Base-by-base conservation (phyloP, 2,329 filamentous ascomycete genomes). In the Aureobasidium namibiae region DNA sequence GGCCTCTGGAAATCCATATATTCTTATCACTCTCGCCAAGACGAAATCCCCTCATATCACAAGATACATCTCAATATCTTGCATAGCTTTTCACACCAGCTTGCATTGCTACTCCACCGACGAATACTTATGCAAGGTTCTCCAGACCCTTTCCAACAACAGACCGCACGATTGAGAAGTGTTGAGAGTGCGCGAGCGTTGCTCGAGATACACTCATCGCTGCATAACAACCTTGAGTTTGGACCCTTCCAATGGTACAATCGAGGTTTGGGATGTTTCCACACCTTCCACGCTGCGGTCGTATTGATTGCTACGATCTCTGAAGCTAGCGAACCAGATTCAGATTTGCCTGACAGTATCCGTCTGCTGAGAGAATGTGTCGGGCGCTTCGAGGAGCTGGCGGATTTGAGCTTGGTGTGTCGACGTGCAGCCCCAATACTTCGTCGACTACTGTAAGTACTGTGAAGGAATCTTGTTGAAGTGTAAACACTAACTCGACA, bases 211-310 rank as follows among this genome's bases (percentile, higher is more conserved):
- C 72, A 74, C 45, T 65, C 67, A 46, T 66, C 65, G 0, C 65
- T 75, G 0, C 64, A 67, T 24, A 69, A 71, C 44, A 65, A 67
- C 1, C 61, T 69, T 1, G 61, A 67, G 6, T 73, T 73, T 44
- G 64, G 66, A 5, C 68, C 70, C 1, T 75, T 74, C 59, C 71
- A 67, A 61, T 75, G 73, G 73, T 75, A 74, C 58, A 72, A 68
- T 26, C 68, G 70, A 29, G 71, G 71, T 2, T 61, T 73, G 2
- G 73, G 72, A 6, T 73, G 71, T 56, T 75, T 75, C 60, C 72
- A 75, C 39, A 71, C 73, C 1, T 75, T 75, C 60, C 72, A 75
- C 45, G 73, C 71, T 1, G 72, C 72, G 1, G 34, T 36, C 11
- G 16, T 52, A 3, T 24, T 38, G 31, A 38, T 52, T 52, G 39